Evolutionary conservation across 495 filamentous ascomycete genomes (phyloP), one percentile per base, ranked within the genome.

Genomic region (Copromyces sp.): DNA sequence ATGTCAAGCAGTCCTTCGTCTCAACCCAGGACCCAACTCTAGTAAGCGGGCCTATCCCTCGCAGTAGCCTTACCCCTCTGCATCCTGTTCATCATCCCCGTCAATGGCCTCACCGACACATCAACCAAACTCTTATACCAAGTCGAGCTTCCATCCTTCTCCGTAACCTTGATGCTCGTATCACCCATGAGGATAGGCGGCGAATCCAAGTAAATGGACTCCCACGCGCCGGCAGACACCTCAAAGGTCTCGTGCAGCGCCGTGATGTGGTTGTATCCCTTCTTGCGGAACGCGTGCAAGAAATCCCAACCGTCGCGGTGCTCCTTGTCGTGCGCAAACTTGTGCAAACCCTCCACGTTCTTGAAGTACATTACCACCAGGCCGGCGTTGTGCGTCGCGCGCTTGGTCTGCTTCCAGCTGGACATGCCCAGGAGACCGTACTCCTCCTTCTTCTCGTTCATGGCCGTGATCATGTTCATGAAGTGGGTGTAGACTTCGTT

Each of bases 271-370:
- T 32, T 61, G 53, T 61, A 61, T 61, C 53, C 53, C 53, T 61
- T 61, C 53, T 61, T 61, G 53, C 53, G 53, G 24, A 61, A 61
- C 5, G 11, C 53, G 53, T 61, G 53, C 20, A 61, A 32, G 24
- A 82, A 87, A 16, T 82, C 78, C 86, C 86, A 85, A 12, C 76
- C 82, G 11, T 78, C 74, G n/a, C 78, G 78, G 74, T 89, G 87
- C 11, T 82, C 17, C 2, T 78, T 59, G 24, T 80, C 81, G 69
- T 87, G 83, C 41, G 87, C 87, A 74, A 87, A 89, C 3, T 71
- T 71, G 74, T 88, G 82, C 20, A 89, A 70, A 39, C 80, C 82
- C 20, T 87, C 85, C 12, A 83, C 69, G 53, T 76, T 72, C 12
- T 81, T 81, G 73, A 88, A 86, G 77, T 89, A 89, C 70, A 81